Percentiles rank a stretch among this genome's conserved stretches.
phyloP scores from a whole-genome alignment of 2,329 filamentous ascomycete genomes.

The Fusarium napiforme region DNA sequence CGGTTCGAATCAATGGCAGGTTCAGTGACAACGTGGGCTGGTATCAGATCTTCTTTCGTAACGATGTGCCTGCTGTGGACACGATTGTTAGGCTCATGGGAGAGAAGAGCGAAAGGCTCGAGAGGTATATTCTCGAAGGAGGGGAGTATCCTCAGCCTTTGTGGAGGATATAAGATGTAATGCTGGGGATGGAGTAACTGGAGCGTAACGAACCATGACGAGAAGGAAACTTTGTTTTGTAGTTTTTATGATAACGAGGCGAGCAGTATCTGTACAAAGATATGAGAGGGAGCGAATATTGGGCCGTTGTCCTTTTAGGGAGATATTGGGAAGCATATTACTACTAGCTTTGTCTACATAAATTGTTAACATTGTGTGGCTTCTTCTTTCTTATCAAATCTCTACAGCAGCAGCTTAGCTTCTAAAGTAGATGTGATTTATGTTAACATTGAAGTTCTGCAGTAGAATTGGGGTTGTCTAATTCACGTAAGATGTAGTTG shows the following conservation, averaged over 20 bases:
- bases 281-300: not conserved
- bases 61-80: not conserved
- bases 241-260: not conserved
- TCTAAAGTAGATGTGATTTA: not conserved
- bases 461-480: too few relatives aligned
- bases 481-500: too few relatives aligned
- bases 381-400: not conserved
- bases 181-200: too few relatives aligned
- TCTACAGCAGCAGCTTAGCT: not conserved
- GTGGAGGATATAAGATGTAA: slow-evolving; percentile 9
- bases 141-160: slow-evolving; percentile 29
- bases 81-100: not conserved
- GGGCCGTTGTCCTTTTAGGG: not conserved
- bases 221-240: not conserved
- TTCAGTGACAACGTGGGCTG: slow-evolving; percentile 30
- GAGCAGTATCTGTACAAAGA: not conserved
- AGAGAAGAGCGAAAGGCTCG: slow-evolving; percentile 14
- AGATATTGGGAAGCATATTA: not conserved
- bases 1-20: slow-evolving; percentile 10
- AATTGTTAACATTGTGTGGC: not conserved
- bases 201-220: not conserved
- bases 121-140: slow-evolving; percentile 30
- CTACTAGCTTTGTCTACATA: not conserved
- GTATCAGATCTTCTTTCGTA: slow-evolving; percentile 20
- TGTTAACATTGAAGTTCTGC: too few relatives aligned